A percentile compares a stretch with the other conserved stretches of the same genome.
Conservation (phyloP, 2,329 filamentous ascomycete species). For the Trichophyton benhamiae region DNA sequence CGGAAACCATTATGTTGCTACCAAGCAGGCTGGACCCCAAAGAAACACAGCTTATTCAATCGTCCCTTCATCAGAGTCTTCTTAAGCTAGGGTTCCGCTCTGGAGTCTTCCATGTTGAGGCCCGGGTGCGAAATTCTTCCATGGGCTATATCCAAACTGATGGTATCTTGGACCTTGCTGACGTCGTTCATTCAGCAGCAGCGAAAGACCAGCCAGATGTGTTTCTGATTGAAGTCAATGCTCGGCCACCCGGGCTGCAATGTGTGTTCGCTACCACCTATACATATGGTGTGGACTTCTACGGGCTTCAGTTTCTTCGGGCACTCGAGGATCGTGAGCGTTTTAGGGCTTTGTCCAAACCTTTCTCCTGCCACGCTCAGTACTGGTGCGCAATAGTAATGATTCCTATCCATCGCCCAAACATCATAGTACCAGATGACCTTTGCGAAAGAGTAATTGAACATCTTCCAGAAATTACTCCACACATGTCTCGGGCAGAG, state of each 20-base stretch:
- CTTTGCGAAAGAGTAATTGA: background rate
- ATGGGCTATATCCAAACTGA: background rate
- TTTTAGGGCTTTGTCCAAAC: slow-evolving; percentile 13
- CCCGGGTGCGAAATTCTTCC: slow-evolving; percentile 2
- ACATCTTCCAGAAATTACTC: background rate
- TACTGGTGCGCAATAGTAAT: background rate
- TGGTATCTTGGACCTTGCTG: background rate
- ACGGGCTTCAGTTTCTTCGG: background rate
- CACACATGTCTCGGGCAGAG: background rate
- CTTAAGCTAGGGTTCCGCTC: background rate
- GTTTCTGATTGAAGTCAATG: slow-evolving; percentile 21
- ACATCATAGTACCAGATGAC: background rate
- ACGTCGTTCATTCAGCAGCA: background rate
- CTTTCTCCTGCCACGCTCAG: slow-evolving; percentile 14
- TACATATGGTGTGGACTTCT: slow-evolving; percentile 19
- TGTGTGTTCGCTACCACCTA: slow-evolving; percentile 5
- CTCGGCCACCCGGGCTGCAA: slow-evolving; percentile 16
- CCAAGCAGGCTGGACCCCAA: background rate
- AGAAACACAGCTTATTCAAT: background rate
- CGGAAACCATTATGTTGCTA: background rate
- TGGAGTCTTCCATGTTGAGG: slow-evolving; percentile 7
- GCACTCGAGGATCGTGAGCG: background rate
- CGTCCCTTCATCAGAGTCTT: background rate
- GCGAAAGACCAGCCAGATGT: background rate
- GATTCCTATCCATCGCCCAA: background rate